Evolutionary conservation across 1,139 yeast species (phyloP).

Genomic region (Lodderomyces theae): DNA sequence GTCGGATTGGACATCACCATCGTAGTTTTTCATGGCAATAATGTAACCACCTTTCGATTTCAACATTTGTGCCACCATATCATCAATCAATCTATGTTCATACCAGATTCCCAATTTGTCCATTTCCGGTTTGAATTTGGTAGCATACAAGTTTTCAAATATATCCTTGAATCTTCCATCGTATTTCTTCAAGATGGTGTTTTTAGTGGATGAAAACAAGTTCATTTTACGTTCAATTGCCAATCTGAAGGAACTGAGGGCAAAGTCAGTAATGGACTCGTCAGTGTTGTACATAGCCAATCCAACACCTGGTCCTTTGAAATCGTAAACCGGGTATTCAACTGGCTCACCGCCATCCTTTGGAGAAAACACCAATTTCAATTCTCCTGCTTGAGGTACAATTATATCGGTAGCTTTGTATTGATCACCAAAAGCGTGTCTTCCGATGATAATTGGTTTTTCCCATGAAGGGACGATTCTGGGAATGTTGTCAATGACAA

Average conservation of each 20-base stretch:
- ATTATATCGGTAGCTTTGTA: conserved; percentile 88
- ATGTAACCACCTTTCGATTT: conserved; percentile 93
- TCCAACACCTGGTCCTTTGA: conserved; percentile 78
- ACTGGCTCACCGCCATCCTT: conserved; percentile 62
- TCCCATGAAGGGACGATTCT: conserved; percentile 92
- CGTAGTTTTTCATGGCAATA: conserved; percentile 94
- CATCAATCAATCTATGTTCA: conserved; percentile 95
- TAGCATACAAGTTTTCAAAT: conserved; percentile 76
- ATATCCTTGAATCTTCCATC: conserved; percentile 95
- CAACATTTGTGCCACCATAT: conserved; percentile 98
- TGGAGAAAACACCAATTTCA: conserved; percentile 79
- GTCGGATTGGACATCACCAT: conserved; percentile 96
- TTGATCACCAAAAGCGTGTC: conserved; percentile 97
- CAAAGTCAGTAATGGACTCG: conserved; percentile 85
- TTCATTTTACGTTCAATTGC: conserved; percentile 78
- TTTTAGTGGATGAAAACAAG: conserved; percentile 84
- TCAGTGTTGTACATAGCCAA: conserved; percentile 95
- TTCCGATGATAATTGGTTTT: conserved; percentile 90
- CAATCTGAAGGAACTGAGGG: conserved; percentile 85
- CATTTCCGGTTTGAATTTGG: conserved; percentile 64
- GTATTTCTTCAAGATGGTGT: conserved; percentile 88
- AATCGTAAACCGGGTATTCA: conserved; percentile 66
- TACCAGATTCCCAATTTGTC: conserved; percentile 84
- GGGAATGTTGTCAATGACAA: conserved; percentile 85
- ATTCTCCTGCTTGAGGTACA: conserved; percentile 73